These are phyloP conservation scores for Fragilariopsis cylindrus DNA, from an alignment of 108 stramenopile genomes.

Conservation along the genomic window DNA sequence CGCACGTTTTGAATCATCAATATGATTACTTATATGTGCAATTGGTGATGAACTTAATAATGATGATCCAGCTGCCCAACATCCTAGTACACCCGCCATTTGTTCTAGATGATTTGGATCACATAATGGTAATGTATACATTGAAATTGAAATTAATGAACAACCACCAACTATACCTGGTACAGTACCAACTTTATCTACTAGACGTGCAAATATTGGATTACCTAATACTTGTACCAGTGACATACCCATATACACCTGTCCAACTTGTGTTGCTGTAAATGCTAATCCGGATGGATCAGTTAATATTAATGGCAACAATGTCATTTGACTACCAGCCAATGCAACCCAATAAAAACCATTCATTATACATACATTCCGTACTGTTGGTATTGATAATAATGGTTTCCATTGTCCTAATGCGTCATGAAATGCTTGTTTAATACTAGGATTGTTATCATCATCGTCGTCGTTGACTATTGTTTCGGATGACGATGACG, in stretches of 20 bases:
- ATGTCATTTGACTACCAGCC: slow-evolving; percentile 82
- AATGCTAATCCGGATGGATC: slow-evolving; percentile 60
- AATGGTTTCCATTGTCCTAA: slow-evolving; percentile 74
- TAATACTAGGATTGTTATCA: slow-evolving; percentile 16
- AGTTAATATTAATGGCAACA: slow-evolving; percentile 83
- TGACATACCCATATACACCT: slow-evolving; percentile 85
- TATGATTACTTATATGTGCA: slow-evolving; percentile 70
- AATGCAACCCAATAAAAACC: slow-evolving; percentile 83
- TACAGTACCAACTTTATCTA: slow-evolving; percentile 70
- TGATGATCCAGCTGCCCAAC: slow-evolving; percentile 74
- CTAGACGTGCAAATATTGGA: slow-evolving; percentile 60
- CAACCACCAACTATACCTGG: slow-evolving; percentile 76
- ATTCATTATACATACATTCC: slow-evolving; percentile 82
- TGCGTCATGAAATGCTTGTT: slow-evolving; percentile 54
- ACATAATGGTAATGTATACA: slow-evolving; percentile 56
- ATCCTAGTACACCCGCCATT: slow-evolving; percentile 58
- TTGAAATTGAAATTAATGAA: slow-evolving; percentile 61
- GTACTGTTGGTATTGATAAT: slow-evolving; percentile 44
- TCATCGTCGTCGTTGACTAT: not conserved
- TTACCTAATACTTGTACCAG: slow-evolving; percentile 79
- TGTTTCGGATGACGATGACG: not conserved
- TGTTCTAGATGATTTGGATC: slow-evolving; percentile 46
- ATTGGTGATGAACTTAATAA: slow-evolving; percentile 75
- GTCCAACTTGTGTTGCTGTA: slow-evolving; percentile 70
- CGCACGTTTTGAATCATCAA: slow-evolving; percentile 62